Conservation (phyloP, 805 yeast species). For the Nakazawaea peltata region DNA sequence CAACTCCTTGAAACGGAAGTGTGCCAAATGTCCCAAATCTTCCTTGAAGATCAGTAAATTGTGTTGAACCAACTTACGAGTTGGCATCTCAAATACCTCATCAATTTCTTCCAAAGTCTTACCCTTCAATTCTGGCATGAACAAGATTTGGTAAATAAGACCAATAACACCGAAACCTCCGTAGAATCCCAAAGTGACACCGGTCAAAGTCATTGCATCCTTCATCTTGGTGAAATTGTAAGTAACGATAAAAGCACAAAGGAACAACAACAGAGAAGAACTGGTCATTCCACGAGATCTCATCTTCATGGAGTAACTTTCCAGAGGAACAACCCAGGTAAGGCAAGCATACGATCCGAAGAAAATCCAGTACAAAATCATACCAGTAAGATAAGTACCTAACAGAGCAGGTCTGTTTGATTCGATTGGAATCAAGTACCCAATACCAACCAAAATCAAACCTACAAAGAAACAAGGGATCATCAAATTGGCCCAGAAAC, state of each 20-base stretch:
- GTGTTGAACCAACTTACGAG: constrained; percentile 26
- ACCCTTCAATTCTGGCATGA: constrained; percentile 68
- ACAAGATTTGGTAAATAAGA: constrained; percentile 41
- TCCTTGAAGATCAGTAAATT: constrained; percentile 20
- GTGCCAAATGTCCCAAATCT: constrained; percentile 1
- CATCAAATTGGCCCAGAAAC: constrained; percentile 53
- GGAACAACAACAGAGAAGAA: constrained; percentile 46
- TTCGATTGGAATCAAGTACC: constrained; percentile 34
- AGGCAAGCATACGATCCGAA: constrained; percentile 60
- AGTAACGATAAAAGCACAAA: constrained; percentile 58
- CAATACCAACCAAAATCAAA: constrained; percentile 50
- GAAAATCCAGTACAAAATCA: constrained; percentile 55
- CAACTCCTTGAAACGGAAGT: constrained; percentile 3
- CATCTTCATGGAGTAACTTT: constrained; percentile 49
- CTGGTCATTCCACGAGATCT: constrained; percentile 62
- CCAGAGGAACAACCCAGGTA: constrained; percentile 66
- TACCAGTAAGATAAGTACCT: constrained; percentile 57
- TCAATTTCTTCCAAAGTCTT: constrained; percentile 71
- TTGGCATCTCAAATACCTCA: constrained; percentile 45
- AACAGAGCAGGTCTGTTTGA: constrained; percentile 35
- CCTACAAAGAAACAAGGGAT: constrained; percentile 53
- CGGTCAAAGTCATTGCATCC: constrained; percentile 49
- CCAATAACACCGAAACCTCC: constrained; percentile 61
- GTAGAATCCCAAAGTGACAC: constrained; percentile 57
- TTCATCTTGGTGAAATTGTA: constrained; percentile 55